Percentiles rank a stretch among this genome's conserved stretches.
Conservation (phyloP, 1,284 basidiomycete species). For the Cryptococcus sp. region DNA sequence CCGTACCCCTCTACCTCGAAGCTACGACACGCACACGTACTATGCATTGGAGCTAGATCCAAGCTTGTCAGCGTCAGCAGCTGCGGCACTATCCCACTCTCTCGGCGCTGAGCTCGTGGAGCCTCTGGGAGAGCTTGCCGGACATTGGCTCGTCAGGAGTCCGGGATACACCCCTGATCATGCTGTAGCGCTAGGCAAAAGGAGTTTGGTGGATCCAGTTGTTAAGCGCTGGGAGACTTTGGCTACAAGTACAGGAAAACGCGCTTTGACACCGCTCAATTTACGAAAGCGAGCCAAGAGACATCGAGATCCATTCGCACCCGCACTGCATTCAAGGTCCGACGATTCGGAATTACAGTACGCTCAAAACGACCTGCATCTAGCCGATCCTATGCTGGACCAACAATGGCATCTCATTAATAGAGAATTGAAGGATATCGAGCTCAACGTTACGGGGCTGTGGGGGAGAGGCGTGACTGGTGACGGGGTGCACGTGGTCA, state of each 20-base stretch:
- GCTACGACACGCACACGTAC: conserved; percentile 81
- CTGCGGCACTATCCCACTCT: conserved; percentile 56
- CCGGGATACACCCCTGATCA: conserved; percentile 13
- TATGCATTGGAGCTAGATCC: conserved; percentile 52
- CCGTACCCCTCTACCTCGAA: conserved; percentile 28
- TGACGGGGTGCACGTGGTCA: conserved; percentile 78
- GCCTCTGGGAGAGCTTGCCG: conserved; percentile 75
- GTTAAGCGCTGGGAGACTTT: conserved; percentile 27
- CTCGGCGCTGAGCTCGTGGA: conserved; percentile 86
- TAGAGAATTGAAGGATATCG: conserved; percentile 52
- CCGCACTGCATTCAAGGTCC: conserved; percentile 37
- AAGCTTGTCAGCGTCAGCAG: conserved; percentile 59
- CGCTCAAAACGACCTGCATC: conserved; percentile 58
- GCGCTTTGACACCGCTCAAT: conserved; percentile 24
- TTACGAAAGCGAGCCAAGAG: conserved; percentile 31
- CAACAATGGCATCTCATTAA: conserved; percentile 82
- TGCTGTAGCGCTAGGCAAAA: conserved; percentile 11
- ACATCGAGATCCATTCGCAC: conserved; percentile 3
- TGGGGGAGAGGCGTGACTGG: conserved; percentile 81
- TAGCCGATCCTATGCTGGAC: conserved; percentile 83
- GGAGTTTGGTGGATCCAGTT: conserved; percentile 31
- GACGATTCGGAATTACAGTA: conserved; percentile 58
- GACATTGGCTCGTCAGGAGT: conserved; percentile 83
- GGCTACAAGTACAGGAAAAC: conserved; percentile 5
- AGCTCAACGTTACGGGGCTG: conserved; percentile 58